Percentiles rank a stretch among this genome's conserved stretches.
Evolutionary conservation across 1,284 basidiomycete species (phyloP).

Genomic region (Prillingera fragicola): DNA sequence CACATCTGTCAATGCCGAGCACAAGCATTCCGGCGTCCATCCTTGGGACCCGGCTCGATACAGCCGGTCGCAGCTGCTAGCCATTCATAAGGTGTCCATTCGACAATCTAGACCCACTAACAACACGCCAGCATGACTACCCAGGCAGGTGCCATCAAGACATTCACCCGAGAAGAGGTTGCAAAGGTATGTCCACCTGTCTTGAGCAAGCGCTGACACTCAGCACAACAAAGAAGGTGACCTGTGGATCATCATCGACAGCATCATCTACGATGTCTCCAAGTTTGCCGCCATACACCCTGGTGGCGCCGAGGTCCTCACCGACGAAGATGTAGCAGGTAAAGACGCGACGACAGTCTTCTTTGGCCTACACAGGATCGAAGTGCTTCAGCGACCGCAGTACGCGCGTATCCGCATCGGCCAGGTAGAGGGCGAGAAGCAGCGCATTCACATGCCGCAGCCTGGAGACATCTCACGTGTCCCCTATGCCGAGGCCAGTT

Average conservation of each 20-base stretch:
- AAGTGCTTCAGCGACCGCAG: conserved; percentile 68
- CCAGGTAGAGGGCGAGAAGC: conserved; percentile 60
- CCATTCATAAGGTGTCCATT: too few relatives aligned
- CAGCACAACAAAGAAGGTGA: conserved; percentile 73
- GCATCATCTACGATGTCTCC: conserved; percentile 74
- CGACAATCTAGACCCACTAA: too few relatives aligned
- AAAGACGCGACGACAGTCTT: conserved; percentile 80
- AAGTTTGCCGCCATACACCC: conserved; percentile 75
- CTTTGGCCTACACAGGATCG: conserved; percentile 73
- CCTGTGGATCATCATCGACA: conserved; percentile 76
- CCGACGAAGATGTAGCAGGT: conserved; percentile 70
- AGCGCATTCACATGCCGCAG: conserved; percentile 54
- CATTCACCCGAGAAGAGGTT: conserved; percentile 46
- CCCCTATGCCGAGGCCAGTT: conserved; percentile 77
- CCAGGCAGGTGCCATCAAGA: conserved; percentile 23
- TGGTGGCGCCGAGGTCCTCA: conserved; percentile 69
- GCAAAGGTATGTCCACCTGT: conserved; percentile 38
- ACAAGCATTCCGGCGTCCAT: too few relatives aligned
- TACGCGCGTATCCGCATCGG: conserved; percentile 67
- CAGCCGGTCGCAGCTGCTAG: too few relatives aligned
- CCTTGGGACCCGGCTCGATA: too few relatives aligned
- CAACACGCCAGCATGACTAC: conserved; percentile 21
- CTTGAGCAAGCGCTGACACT: too few relatives aligned
- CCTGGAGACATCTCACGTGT: conserved; percentile 58
- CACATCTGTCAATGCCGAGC: too few relatives aligned